A percentile compares a stretch with the other conserved stretches of the same genome.
These are phyloP conservation scores for Verticillium albo-atrum DNA, from an alignment of 2,329 filamentous ascomycete genomes.

Conservation along the genomic window DNA sequence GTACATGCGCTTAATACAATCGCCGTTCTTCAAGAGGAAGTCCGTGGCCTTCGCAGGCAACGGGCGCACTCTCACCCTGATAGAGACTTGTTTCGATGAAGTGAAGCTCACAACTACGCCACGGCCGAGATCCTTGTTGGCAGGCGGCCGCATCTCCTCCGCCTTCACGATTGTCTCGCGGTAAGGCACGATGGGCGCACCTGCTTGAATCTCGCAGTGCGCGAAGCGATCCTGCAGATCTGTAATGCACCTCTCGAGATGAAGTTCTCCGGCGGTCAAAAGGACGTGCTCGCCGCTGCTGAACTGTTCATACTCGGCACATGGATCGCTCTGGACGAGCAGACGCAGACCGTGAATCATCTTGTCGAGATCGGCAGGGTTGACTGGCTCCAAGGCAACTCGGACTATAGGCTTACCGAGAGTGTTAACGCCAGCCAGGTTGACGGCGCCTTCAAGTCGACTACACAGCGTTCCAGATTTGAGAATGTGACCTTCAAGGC, in stretches of 20 bases:
- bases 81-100: slow-evolving; percentile 78
- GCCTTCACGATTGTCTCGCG: slow-evolving; percentile 84
- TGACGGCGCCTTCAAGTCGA: slow-evolving; percentile 78
- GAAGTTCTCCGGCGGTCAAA: slow-evolving; percentile 87
- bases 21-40: slow-evolving; percentile 76
- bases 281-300: slow-evolving; percentile 93
- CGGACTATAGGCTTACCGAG: slow-evolving; percentile 88
- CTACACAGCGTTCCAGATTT: slow-evolving; percentile 95
- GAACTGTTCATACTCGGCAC: slow-evolving; percentile 91
- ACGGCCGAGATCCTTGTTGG: slow-evolving; percentile 78
- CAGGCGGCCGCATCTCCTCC: slow-evolving; percentile 87
- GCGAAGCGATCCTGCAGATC: slow-evolving; percentile 92
- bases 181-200: slow-evolving; percentile 92
- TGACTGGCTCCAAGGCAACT: slow-evolving; percentile 89
- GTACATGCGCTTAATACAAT: slow-evolving; percentile 75
- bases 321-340: slow-evolving; percentile 91
- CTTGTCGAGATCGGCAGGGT: slow-evolving; percentile 86
- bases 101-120: slow-evolving; percentile 74
- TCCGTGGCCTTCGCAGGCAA: slow-evolving; percentile 75
- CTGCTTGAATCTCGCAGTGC: slow-evolving; percentile 88
- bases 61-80: slow-evolving; percentile 73
- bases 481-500: slow-evolving; percentile 86
- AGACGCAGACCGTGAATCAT: slow-evolving; percentile 87
- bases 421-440: slow-evolving; percentile 79
- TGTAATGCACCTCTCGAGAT: slow-evolving; percentile 89